Percentiles rank a stretch among this genome's conserved stretches.
Evolutionary conservation across 176 grass and related monocot genomes (phyloP).

Genomic region (Alopecurus myosuroides): DNA sequence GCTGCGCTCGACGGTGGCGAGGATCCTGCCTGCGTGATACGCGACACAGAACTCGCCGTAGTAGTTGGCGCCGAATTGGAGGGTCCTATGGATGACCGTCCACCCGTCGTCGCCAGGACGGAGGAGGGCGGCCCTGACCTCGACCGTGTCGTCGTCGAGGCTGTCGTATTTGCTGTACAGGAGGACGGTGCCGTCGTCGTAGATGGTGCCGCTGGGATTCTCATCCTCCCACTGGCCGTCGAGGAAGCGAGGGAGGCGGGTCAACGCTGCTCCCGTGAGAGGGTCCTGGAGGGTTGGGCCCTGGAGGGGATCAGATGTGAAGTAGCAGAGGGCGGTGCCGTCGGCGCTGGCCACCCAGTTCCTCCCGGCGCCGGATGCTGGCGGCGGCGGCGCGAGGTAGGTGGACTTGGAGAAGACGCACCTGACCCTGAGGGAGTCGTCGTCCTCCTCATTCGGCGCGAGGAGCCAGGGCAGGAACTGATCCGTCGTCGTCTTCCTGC

Average conservation of each 20-base stretch:
- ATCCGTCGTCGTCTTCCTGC: no score
- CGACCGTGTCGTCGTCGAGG: rapidly evolving
- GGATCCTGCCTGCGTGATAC: neutral
- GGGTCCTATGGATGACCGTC: neutral
- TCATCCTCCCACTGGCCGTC: neutral
- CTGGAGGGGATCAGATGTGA: neutral
- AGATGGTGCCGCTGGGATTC: neutral
- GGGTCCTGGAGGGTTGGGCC: neutral
- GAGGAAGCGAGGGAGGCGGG: neutral
- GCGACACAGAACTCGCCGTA: neutral
- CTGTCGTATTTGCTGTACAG: neutral
- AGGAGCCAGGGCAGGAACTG: neutral
- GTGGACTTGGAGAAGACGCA: neutral
- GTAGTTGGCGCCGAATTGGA: neutral
- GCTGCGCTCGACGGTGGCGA: neutral
- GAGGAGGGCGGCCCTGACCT: neutral
- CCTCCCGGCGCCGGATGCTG: neutral
- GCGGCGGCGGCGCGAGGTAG: neutral
- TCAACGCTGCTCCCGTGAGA: neutral
- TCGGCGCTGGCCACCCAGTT: neutral
- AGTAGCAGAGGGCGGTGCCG: neutral
- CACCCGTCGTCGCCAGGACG: neutral
- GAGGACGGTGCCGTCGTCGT: neutral
- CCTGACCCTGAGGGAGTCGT: no score
- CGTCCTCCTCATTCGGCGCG: neutral